Evolutionary conservation across 495 filamentous ascomycete species (phyloP), one percentile per base, ranked within the genome.

Genomic region (Peziza echinospora): DNA sequence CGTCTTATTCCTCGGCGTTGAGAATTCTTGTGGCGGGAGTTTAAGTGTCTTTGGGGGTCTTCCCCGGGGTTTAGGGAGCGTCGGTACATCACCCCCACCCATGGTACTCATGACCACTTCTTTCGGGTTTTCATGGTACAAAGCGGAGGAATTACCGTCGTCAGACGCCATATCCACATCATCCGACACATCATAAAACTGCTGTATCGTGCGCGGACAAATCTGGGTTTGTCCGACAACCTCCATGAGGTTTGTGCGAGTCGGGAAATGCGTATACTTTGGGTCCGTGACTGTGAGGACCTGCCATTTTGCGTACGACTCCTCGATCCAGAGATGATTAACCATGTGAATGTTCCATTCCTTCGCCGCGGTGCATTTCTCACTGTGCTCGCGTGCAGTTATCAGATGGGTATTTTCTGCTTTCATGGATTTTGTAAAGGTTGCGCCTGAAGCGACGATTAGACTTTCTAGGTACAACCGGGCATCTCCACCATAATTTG

Each of bases 311-410:
- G 85, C 82, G 58, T 96, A 99, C 61, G 84, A 85, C 53, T 99
- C 91, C 59, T 99, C 89, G 41, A 99, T 71, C 89, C 89, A 99
- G 1, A 99, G 67, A 55, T 96, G 87, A 59, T 99, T 99, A 47
- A 91, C 68, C 50, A 91, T 77, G 39, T 87, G 62, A 24, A 96
- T 76, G 25, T 78, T 77, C 89, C 89, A 99, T 60, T 96, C 91
- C 53, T 70, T 72, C 0, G 89, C 89, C 0, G 89, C 89, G 5
- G 74, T 73, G 55, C 78, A 92, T 61, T 99, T 99, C 57, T 96
- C 89, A 54, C 84, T 84, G 44, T 70, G 69, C 25, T 74, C 73
- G 45, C 55, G 46, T 5, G 89, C 89, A 4, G 89, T 92, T 50
- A 97, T 83, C 3, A 97, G 69, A 62, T 97, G 89, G 0, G 86